Evolutionary conservation across 148 eudicot genomes (phyloP).

Genomic region (Chenopodium album): DNA sequence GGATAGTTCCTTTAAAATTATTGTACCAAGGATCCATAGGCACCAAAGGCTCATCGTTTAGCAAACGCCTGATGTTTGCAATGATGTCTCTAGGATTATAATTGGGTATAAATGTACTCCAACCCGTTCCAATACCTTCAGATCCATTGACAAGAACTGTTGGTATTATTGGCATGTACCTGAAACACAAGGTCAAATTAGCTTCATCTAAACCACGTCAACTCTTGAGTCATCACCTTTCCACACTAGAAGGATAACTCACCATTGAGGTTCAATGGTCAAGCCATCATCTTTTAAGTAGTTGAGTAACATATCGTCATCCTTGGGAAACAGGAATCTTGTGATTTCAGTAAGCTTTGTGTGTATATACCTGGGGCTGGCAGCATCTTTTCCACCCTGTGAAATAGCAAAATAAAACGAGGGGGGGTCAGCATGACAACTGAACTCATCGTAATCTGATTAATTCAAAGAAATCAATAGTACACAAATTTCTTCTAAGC

Average conservation of each 20-base stretch:
- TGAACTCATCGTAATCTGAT: not conserved
- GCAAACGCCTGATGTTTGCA: conserved; percentile 60
- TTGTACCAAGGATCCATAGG: conserved; percentile 97
- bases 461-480: not conserved
- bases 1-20: conserved; percentile 71
- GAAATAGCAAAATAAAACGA: not conserved
- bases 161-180: conserved; percentile 90
- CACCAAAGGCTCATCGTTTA: conserved; percentile 58
- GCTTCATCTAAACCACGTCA: not conserved
- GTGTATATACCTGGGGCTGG: conserved; percentile 77
- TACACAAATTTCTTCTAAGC: not conserved
- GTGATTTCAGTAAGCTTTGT: conserved; percentile 64
- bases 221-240: not conserved
- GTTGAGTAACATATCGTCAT: conserved; percentile 72
- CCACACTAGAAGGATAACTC: conserved; percentile 13
- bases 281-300: conserved; percentile 86
- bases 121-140: conserved; percentile 98
- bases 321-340: conserved; percentile 70
- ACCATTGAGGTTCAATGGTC: conserved; percentile 86
- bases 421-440: not conserved
- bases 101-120: conserved; percentile 90
- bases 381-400: conserved; percentile 98
- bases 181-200: conserved; percentile 21
- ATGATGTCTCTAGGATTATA: conserved; percentile 80
- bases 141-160: conserved; percentile 91